These are phyloP conservation scores for Starmera pachycereana DNA, from an alignment of 805 yeast genomes.

Conservation along the genomic window DNA sequence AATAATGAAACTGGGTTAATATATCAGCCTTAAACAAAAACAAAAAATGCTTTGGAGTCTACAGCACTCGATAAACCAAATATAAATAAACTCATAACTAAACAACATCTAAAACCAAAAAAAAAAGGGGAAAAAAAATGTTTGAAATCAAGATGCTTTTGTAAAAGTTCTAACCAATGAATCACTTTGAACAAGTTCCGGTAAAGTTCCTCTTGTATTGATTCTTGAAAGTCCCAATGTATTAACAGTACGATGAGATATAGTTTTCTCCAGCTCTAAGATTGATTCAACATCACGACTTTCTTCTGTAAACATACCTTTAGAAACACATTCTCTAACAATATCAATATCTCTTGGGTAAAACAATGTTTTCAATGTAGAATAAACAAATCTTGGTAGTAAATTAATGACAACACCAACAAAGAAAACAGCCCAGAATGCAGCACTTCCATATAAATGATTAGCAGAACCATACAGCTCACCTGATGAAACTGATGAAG, in stretches of 20 bases:
- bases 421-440: slow-evolving; percentile 57
- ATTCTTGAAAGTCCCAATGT: slow-evolving; percentile 1
- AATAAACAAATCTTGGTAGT: slow-evolving; percentile 56
- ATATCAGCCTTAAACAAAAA: too few species aligned
- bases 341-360: slow-evolving; percentile 63
- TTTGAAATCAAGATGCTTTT: slow-evolving; percentile 1
- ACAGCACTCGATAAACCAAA: too few species aligned
- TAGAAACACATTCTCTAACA: slow-evolving; percentile 58
- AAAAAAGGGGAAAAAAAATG: too few species aligned
- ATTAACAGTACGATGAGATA: not conserved
- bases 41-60: too few species aligned
- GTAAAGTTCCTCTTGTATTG: slow-evolving; percentile 5
- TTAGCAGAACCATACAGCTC: slow-evolving; percentile 62
- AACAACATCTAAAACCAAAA: too few species aligned
- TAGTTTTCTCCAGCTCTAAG: not conserved
- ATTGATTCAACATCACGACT: slow-evolving; percentile 30
- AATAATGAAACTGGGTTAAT: too few species aligned
- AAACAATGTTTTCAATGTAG: slow-evolving; percentile 38
- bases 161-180: slow-evolving; percentile 7
- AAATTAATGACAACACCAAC: slow-evolving; percentile 52
- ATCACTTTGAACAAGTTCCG: slow-evolving; percentile 7
- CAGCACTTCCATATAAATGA: slow-evolving; percentile 46
- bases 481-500: slow-evolving; percentile 35
- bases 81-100: too few species aligned
- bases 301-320: slow-evolving; percentile 46